Conservation (phyloP, 148 eudicot species). For the Spergularia marina region DNA sequence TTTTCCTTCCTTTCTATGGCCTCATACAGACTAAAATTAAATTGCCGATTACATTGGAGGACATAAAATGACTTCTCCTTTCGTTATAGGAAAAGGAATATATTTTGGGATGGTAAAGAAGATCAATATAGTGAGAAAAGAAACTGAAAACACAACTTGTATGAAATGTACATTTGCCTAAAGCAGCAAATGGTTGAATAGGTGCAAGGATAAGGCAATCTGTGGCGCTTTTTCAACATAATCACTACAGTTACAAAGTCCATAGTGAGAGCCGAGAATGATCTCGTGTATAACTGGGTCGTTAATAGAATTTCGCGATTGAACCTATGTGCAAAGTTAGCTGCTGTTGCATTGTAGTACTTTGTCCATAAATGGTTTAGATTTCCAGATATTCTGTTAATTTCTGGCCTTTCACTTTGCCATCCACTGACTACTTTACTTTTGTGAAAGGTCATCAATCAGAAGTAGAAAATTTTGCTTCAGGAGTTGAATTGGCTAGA, state of each 20-base stretch:
- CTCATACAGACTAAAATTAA: neutral
- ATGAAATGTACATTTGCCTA: neutral
- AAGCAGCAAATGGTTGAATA: neutral
- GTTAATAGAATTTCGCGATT: neutral
- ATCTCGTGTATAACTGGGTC: neutral
- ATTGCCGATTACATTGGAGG: neutral
- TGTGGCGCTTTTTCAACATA: neutral
- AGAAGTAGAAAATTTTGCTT: slow-evolving; percentile 31
- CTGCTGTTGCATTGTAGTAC: neutral
- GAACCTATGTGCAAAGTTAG: neutral
- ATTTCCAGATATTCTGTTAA: neutral
- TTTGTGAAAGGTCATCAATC: slow-evolving; percentile 29
- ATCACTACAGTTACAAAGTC: too few relatives aligned
- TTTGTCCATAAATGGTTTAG: neutral
- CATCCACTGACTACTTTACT: slow-evolving; percentile 8
- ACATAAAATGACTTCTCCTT: neutral
- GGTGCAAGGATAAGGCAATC: neutral
- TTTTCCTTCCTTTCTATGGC: slow-evolving; percentile 8
- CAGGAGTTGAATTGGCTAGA: slow-evolving; percentile 36
- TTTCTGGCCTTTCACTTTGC: neutral
- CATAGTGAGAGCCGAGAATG: too few relatives aligned
- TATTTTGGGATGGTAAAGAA: neutral
- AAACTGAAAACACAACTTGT: neutral
- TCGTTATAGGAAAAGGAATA: neutral
- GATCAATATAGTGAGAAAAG: neutral